Base-by-base conservation (phyloP, 768 basidiomycete genomes). In the Amanita pallidorosea region DNA sequence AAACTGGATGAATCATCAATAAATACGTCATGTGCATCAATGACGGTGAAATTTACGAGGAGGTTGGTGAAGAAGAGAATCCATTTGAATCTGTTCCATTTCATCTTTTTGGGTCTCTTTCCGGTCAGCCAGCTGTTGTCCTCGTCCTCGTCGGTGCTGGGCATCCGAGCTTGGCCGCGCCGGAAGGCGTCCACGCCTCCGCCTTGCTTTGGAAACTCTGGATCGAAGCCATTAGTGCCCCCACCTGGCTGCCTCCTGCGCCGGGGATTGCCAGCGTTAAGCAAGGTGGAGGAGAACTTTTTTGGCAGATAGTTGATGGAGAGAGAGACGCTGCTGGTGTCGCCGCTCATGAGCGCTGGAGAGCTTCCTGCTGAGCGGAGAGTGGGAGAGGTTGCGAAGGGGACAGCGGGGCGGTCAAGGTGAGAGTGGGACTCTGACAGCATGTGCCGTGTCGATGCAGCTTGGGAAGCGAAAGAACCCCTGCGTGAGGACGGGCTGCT, bases 21-120 rank as follows among this genome's bases (percentile, higher is more conserved):
- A 25, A 40, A 44, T 46, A 38, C 25, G 31, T 31, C 37, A 37
- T 35, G 41, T 40, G 22, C 31, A 29, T 45, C 36, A 7, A 31
- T 31, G 45, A 20, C n/a, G 41, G 45, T 7, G 27, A 38, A 45
- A 58, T 65, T 45, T 41, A 71, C 67, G 29, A 81, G 31, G 29
- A 68, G 56, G 61, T 88, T 88, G 47, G 82, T 67, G 37, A 75
- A 41, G 61, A 88, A 83, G 23, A 91, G 64, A 15, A 69, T 67
- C 85, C 85, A 88, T 61, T 91, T 91, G 74, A 89, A 91, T 56
- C 71, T 73, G 61, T 80, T 91, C 88, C 88, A 91, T n/a, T 80
- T 70, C 54, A 83, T 68, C 53, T 67, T 70, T 40, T 57, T 72
- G 13, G 7, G 11, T 20, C 23, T 29, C 15, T 20, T 7, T 34